Conservation (phyloP, 2,329 filamentous ascomycete genomes). For the Malbranchea cinnamomea region DNA sequence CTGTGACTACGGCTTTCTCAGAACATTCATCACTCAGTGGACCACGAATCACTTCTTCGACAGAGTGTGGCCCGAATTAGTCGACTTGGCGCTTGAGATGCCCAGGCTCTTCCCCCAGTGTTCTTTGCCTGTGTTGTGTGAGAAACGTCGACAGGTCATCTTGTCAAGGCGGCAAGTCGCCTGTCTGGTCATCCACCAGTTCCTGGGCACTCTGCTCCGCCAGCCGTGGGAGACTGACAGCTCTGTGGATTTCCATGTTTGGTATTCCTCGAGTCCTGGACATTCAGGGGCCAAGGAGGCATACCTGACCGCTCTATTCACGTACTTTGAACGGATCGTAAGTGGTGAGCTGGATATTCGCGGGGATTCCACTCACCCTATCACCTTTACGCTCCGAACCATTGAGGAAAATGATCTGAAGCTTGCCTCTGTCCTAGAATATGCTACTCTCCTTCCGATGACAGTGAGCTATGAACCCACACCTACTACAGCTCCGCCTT, state of each 20-base stretch:
- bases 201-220: constrained; percentile 6
- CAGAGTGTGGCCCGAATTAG: constrained; percentile 4
- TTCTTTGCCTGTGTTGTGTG: constrained; percentile 4
- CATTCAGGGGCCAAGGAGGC: constrained; percentile 4
- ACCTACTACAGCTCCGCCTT: constrained; percentile 4
- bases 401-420: neutral
- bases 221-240: constrained; percentile 8
- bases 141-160: constrained; percentile 1
- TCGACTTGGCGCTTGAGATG: constrained; percentile 7
- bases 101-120: constrained; percentile 5
- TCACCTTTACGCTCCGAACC: constrained; percentile 4
- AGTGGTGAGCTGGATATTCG: neutral
- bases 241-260: constrained; percentile 7
- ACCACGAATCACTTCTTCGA: constrained; percentile 5
- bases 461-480: constrained; percentile 2
- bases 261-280: constrained; percentile 6
- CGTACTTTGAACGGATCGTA: constrained; percentile 6
- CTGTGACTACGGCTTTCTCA: constrained; percentile 6
- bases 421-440: constrained; percentile 1
- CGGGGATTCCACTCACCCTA: constrained; percentile 1
- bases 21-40: constrained; percentile 4
- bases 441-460: constrained; percentile 1
- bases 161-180: constrained; percentile 7
- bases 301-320: constrained; percentile 5
- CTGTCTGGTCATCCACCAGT: constrained; percentile 7